Percentiles rank a stretch among this genome's conserved stretches.
Conservation (phyloP, 225 moss, liverwort and hornwort genomes). For the Physcomitrium patens region DNA sequence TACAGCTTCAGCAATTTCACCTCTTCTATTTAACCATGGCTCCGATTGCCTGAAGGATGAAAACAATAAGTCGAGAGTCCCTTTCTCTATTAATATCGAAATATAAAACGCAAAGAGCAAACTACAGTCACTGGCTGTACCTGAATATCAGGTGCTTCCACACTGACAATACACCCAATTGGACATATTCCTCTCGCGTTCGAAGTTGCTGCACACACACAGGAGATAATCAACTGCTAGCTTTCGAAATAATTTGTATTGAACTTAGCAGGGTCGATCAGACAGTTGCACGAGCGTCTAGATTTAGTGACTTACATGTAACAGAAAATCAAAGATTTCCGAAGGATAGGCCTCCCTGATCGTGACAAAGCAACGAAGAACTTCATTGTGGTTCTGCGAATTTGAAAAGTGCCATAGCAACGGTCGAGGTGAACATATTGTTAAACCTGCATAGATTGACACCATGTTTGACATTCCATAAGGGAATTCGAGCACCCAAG, state of each 20-base stretch:
- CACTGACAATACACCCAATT: slow-evolving; percentile 79
- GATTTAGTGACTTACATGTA: slow-evolving; percentile 54
- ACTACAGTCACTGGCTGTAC: slow-evolving; percentile 36
- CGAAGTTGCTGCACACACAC: slow-evolving; percentile 68
- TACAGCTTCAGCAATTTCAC: slow-evolving; percentile 72
- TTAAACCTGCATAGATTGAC: slow-evolving; percentile 36
- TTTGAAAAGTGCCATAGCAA: slow-evolving; percentile 33
- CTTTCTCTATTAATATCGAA: slow-evolving; percentile 1
- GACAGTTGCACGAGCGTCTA: neutral
- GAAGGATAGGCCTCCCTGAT: slow-evolving; percentile 74
- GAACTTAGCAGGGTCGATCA: slow-evolving; percentile 20
- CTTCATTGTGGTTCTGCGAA: slow-evolving; percentile 87
- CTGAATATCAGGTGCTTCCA: slow-evolving; percentile 80
- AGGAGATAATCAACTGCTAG: slow-evolving; percentile 5
- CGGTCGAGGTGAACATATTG: slow-evolving; percentile 20
- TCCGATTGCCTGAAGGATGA: slow-evolving; percentile 65
- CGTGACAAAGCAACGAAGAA: slow-evolving; percentile 90
- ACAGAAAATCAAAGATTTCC: slow-evolving; percentile 71
- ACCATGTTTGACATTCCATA: slow-evolving; percentile 20
- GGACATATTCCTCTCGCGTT: slow-evolving; percentile 66
- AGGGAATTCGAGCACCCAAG: slow-evolving; percentile 22
- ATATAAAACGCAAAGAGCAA: slow-evolving; percentile 14
- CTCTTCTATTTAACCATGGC: slow-evolving; percentile 61
- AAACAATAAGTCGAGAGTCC: slow-evolving; percentile 1
- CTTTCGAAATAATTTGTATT: neutral